A percentile compares a stretch with the other conserved stretches of the same genome.
Conservation (phyloP, 2,329 filamentous ascomycete genomes). For the Orbilia ellipsospora region DNA sequence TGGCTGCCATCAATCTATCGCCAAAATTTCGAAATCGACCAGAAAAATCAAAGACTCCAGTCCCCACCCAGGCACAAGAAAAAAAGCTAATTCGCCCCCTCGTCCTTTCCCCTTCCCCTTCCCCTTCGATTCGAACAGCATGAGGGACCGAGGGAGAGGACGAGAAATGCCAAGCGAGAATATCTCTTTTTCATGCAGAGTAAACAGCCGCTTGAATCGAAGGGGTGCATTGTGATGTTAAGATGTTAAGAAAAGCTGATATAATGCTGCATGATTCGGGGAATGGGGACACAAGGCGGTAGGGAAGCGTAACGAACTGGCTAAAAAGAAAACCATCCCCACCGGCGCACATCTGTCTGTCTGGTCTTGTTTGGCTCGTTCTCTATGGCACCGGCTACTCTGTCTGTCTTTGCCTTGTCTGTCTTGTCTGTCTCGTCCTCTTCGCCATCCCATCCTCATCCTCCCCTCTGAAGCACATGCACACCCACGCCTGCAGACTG, state of each 20-base stretch:
- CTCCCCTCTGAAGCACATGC: slow-evolving; percentile 11
- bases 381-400: background rate
- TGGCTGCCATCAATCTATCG: slow-evolving; percentile 17
- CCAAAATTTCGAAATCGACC: slow-evolving; percentile 11
- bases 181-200: slow-evolving; percentile 32
- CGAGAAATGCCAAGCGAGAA: slow-evolving; percentile 5
- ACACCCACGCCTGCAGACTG: slow-evolving; percentile 23
- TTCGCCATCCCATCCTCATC: slow-evolving; percentile 37
- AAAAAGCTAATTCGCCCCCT: too few relatives aligned
- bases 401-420: too few relatives aligned
- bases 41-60: background rate
- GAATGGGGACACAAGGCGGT: slow-evolving; percentile 52
- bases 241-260: slow-evolving; percentile 46
- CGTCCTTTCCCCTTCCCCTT: too few relatives aligned
- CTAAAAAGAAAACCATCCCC: slow-evolving; percentile 35
- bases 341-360: slow-evolving; percentile 21
- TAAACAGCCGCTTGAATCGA: slow-evolving; percentile 51
- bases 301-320: slow-evolving; percentile 47
- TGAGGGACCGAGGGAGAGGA: background rate
- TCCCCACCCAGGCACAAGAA: too few relatives aligned
- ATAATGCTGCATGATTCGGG: slow-evolving; percentile 53
- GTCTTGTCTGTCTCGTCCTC: background rate
- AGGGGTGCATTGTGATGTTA: slow-evolving; percentile 25
- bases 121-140: too few relatives aligned
- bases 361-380: slow-evolving; percentile 8